These are phyloP conservation scores for Fusarium sp. DNA, from an alignment of 2,329 filamentous ascomycete species.

Conservation along the genomic window DNA sequence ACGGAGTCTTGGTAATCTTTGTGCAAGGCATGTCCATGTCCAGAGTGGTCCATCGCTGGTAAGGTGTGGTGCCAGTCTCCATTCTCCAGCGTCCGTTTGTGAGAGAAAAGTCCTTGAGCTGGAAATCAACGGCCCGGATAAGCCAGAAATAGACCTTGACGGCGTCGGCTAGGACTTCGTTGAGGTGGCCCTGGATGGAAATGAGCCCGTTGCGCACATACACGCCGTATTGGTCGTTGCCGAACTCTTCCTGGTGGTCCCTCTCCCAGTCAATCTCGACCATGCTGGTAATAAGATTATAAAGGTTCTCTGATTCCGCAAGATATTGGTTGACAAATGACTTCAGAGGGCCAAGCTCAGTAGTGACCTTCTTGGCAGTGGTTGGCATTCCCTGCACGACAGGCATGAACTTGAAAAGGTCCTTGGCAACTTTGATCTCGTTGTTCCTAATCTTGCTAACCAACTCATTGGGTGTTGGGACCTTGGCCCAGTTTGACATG, in stretches of 20 bases:
- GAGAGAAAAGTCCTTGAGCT: neutral
- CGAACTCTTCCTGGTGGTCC: neutral
- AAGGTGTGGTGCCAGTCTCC: neutral
- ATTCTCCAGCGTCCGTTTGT: neutral
- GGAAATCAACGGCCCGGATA: neutral
- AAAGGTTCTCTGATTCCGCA: neutral
- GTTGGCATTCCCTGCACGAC: neutral
- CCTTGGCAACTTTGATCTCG: neutral
- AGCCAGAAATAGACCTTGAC: neutral
- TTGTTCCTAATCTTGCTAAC: neutral
- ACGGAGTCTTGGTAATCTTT: neutral
- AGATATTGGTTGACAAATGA: neutral
- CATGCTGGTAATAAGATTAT: neutral
- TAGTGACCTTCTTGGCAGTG: neutral
- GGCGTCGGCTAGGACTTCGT: neutral
- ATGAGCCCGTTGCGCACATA: neutral
- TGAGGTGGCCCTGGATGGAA: neutral
- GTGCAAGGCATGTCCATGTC: neutral
- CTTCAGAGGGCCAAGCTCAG: neutral
- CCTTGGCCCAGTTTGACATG: neutral
- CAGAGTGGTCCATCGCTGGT: neutral
- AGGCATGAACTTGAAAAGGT: neutral
- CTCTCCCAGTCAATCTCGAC: neutral
- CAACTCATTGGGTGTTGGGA: neutral
- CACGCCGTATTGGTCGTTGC: neutral